These are phyloP conservation scores for Suhomyces vadensis DNA, from an alignment of 805 yeast species.

Conservation along the genomic window DNA sequence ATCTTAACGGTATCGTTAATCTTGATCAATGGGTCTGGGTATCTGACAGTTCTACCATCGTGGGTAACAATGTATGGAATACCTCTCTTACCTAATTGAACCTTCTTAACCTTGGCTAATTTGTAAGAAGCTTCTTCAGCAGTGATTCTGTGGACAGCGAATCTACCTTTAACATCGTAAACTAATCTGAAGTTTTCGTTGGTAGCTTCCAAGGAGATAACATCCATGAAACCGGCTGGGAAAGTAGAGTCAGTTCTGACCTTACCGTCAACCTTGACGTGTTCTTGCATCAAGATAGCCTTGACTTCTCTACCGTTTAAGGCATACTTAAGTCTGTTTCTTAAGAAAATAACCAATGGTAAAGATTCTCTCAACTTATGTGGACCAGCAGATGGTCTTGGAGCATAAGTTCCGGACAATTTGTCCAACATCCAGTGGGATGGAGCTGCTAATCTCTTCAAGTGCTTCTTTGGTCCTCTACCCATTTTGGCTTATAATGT, in stretches of 20 bases:
- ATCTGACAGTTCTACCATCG: constrained; percentile 31
- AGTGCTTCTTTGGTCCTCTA: constrained; percentile 62
- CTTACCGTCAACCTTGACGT: constrained; percentile 37
- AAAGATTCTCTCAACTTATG: constrained; percentile 38
- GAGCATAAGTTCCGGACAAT: constrained; percentile 38
- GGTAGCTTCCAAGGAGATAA: constrained; percentile 33
- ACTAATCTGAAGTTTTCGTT: constrained; percentile 32
- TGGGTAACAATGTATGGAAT: constrained; percentile 29
- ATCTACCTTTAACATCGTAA: constrained; percentile 31
- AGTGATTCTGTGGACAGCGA: constrained; percentile 31
- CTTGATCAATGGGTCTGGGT: constrained; percentile 27
- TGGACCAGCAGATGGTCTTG: constrained; percentile 37
- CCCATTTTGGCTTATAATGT: constrained; percentile 51
- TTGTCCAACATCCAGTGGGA: constrained; percentile 42
- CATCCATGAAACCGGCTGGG: constrained; percentile 38
- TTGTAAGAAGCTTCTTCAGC: constrained; percentile 29
- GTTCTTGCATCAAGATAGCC: constrained; percentile 36
- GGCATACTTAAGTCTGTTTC: constrained; percentile 37
- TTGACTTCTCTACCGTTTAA: constrained; percentile 37
- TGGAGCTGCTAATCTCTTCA: constrained; percentile 40
- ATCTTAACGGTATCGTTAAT: constrained; percentile 28
- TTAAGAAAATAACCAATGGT: constrained; percentile 34
- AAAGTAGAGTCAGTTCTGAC: constrained; percentile 35
- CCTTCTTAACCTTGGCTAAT: constrained; percentile 29
- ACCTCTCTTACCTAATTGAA: constrained; percentile 27